phyloP scores from a whole-genome alignment of 2,329 filamentous ascomycete species.

The Diaporthe sp. region DNA sequence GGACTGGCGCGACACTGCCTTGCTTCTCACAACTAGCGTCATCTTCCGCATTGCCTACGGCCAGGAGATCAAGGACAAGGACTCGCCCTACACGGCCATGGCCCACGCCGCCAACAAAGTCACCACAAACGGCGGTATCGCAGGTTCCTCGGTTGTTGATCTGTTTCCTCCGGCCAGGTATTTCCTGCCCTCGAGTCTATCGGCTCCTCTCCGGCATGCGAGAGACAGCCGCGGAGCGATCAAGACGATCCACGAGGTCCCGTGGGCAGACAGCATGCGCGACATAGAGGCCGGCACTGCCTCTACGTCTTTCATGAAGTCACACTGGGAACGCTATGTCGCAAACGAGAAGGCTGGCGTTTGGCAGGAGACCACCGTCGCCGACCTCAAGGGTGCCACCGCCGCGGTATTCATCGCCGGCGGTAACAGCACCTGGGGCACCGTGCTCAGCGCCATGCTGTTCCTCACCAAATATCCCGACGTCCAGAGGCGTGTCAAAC shows the following conservation, averaged over 20 bases:
- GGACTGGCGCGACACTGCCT: slow-evolving; percentile 46
- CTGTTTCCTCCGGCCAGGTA: slow-evolving; percentile 61
- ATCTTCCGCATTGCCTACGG: slow-evolving; percentile 48
- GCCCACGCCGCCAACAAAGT: slow-evolving; percentile 45
- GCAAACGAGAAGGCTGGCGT: slow-evolving; percentile 48
- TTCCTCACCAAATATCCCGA: slow-evolving; percentile 58
- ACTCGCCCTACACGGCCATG: slow-evolving; percentile 46
- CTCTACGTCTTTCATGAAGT: slow-evolving; percentile 50
- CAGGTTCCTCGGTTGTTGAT: slow-evolving; percentile 59
- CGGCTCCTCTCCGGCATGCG: slow-evolving; percentile 45
- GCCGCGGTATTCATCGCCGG: slow-evolving; percentile 64
- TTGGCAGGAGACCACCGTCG: slow-evolving; percentile 53
- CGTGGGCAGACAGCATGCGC: slow-evolving; percentile 52
- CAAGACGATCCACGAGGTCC: slow-evolving; percentile 58
- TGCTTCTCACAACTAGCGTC: slow-evolving; percentile 47
- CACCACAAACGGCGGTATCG: slow-evolving; percentile 49
- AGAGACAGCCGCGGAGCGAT: slow-evolving; percentile 52
- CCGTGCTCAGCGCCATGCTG: slow-evolving; percentile 57
- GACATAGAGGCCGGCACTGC: slow-evolving; percentile 52
- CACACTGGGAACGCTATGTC: slow-evolving; percentile 48
- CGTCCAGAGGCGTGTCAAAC: slow-evolving; percentile 61
- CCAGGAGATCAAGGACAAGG: slow-evolving; percentile 44
- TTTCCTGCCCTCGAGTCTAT: slow-evolving; percentile 55
- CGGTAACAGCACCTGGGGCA: slow-evolving; percentile 60
- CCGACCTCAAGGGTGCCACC: slow-evolving; percentile 64